Evolutionary conservation across 2,329 filamentous ascomycete genomes (phyloP).

Genomic region (Fusarium oxysporum): DNA sequence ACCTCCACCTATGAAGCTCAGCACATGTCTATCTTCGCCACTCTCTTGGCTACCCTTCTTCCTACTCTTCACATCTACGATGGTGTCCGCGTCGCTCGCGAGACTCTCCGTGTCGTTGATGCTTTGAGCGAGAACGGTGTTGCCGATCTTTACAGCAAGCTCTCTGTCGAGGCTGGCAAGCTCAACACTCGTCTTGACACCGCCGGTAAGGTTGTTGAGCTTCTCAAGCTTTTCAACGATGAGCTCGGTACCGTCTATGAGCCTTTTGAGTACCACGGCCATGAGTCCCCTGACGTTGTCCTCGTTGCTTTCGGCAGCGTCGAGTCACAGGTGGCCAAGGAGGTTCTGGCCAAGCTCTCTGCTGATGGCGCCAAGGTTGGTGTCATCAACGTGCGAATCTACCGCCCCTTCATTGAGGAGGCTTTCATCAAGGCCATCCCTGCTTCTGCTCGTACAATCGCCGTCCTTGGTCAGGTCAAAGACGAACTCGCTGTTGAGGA

Average conservation of each 20-base stretch:
- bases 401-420: constrained; percentile 95
- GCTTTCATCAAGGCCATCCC: constrained; percentile 88
- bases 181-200: constrained; percentile 77
- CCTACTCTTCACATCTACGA: constrained; percentile 93
- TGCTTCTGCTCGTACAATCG: constrained; percentile 77
- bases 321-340: constrained; percentile 86
- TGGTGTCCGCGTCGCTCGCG: constrained; percentile 83
- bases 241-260: constrained; percentile 94
- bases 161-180: constrained; percentile 70
- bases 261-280: constrained; percentile 93
- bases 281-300: constrained; percentile 81
- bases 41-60: constrained; percentile 79
- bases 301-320: constrained; percentile 93
- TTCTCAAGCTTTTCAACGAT: constrained; percentile 82
- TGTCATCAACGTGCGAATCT: constrained; percentile 90
- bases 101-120: constrained; percentile 85
- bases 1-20: constrained; percentile 90
- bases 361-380: constrained; percentile 82
- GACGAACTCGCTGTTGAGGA: constrained; percentile 80
- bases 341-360: constrained; percentile 80
- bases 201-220: constrained; percentile 76
- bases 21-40: constrained; percentile 93
- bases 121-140: constrained; percentile 79
- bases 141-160: constrained; percentile 74
- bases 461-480: constrained; percentile 89